Conservation (phyloP, 768 basidiomycete species). For the Kwoniella sp. region DNA sequence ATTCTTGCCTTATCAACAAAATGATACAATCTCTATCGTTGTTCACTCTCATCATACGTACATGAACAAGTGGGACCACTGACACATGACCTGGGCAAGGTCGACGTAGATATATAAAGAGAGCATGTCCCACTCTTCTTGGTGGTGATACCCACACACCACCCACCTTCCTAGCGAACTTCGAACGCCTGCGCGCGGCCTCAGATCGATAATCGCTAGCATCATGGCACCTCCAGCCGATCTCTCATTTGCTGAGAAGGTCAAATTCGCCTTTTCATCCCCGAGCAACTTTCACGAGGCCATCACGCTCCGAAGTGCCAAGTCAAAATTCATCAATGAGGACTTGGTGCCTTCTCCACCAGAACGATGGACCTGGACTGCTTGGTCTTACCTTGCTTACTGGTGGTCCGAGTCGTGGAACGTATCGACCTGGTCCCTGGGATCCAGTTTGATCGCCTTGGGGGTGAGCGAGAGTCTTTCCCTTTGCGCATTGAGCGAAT, state of each 20-base stretch:
- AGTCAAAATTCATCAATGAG: conserved; percentile 27
- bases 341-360: conserved; percentile 27
- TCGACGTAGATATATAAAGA: neutral
- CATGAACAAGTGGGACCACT: neutral
- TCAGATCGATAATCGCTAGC: no score
- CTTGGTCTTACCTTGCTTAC: conserved; percentile 19
- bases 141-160: neutral
- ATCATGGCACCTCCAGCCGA: conserved; percentile 25
- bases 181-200: neutral
- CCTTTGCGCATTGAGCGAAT: neutral
- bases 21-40: neutral
- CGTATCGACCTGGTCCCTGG: conserved; percentile 21
- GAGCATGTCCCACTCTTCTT: no score
- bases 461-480: conserved; percentile 14
- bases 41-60: neutral
- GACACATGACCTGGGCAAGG: neutral
- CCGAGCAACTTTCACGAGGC: conserved; percentile 23
- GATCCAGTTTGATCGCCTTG: conserved; percentile 22
- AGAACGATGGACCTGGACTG: conserved; percentile 19
- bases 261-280: conserved; percentile 26
- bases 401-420: conserved; percentile 25
- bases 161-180: neutral
- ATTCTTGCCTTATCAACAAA: neutral
- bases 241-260: conserved; percentile 22
- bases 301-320: conserved; percentile 24